These are phyloP conservation scores for Cajanus cajan DNA, from an alignment of 306 rosid species.

Conservation along the genomic window DNA sequence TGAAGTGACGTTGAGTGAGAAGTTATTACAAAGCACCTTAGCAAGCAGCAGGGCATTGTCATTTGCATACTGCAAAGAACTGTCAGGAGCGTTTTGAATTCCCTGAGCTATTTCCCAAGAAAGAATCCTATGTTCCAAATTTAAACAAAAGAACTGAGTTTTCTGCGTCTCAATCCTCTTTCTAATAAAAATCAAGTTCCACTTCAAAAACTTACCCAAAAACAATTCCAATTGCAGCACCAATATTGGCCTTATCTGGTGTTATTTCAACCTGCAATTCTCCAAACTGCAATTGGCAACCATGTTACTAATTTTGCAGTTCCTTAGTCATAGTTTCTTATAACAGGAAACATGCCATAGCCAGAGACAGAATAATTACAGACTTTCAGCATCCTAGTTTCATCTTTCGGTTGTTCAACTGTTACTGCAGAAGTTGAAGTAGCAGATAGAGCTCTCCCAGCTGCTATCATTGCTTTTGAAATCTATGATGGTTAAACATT, in stretches of 20 bases:
- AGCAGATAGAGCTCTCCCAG: constrained; percentile 69
- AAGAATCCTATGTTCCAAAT: constrained; percentile 57
- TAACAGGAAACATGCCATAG: constrained; percentile 17
- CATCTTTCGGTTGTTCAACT: constrained; percentile 54
- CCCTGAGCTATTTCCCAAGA: constrained; percentile 88
- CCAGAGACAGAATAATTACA: constrained; percentile 24
- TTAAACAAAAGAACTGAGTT: constrained; percentile 15
- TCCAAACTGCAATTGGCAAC: constrained; percentile 71
- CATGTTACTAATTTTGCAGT: constrained; percentile 22
- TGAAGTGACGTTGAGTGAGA: background rate
- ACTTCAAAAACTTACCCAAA: constrained; percentile 60
- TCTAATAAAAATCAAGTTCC: background rate
- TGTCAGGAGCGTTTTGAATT: constrained; percentile 69
- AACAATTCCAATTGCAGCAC: constrained; percentile 60
- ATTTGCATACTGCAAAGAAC: constrained; percentile 78
- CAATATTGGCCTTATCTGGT: constrained; percentile 67
- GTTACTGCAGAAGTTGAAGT: constrained; percentile 43
- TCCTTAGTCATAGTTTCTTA: background rate
- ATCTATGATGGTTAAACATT: constrained; percentile 56
- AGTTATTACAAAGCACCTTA: constrained; percentile 58
- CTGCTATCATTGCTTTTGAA: constrained; percentile 65
- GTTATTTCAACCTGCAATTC: constrained; percentile 87
- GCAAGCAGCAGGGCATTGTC: constrained; percentile 82
- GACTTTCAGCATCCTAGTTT: constrained; percentile 73
- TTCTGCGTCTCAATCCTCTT: background rate